Evolutionary conservation across 208 protist species (phyloP).

Genomic region (Leishmania braziliensis): DNA sequence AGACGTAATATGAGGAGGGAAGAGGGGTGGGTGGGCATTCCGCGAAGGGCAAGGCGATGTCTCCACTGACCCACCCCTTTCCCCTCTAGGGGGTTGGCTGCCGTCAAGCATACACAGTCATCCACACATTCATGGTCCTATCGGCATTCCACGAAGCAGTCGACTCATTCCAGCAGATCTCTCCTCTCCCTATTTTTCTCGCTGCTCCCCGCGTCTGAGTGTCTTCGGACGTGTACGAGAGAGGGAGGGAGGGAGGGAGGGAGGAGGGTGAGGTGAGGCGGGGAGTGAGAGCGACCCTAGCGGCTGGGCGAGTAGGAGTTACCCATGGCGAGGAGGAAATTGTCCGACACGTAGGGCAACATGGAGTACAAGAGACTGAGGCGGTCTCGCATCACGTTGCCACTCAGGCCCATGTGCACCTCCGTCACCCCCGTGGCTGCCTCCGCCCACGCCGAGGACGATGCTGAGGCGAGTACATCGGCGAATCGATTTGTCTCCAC

Average conservation of each 20-base stretch:
- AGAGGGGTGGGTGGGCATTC: background rate
- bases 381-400: constrained; percentile 35
- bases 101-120: background rate
- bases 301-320: constrained; percentile 9
- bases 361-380: constrained; percentile 69
- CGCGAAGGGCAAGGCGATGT: background rate
- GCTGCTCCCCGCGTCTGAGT: background rate
- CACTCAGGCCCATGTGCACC: constrained; percentile 24
- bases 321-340: constrained; percentile 49
- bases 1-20: background rate
- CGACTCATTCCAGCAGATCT: background rate
- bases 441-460: constrained; percentile 35
- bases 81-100: background rate
- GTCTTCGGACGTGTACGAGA: background rate
- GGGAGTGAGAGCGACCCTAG: background rate
- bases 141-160: background rate
- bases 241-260: background rate
- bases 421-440: constrained; percentile 43
- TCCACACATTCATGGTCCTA: background rate
- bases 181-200: background rate
- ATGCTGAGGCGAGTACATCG: constrained; percentile 50
- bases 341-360: constrained; percentile 62
- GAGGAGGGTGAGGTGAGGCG: background rate
- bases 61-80: background rate
- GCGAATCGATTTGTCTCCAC: constrained; percentile 71